phyloP scores from a whole-genome alignment of 2,329 filamentous ascomycete genomes.

The Pseudogymnoascus sp. region DNA sequence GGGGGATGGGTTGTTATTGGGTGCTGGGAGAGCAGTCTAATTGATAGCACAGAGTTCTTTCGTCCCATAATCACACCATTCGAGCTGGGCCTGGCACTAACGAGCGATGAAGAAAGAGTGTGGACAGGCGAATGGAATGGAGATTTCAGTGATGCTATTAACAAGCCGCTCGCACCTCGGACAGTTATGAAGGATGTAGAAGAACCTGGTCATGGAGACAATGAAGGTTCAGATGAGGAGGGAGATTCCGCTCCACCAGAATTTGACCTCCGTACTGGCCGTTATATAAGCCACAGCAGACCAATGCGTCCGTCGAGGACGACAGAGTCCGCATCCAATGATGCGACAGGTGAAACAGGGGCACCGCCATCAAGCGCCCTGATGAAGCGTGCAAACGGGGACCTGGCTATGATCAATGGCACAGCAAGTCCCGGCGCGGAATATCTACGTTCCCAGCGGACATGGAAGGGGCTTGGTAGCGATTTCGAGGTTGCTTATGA shows the following conservation, averaged over 20 bases:
- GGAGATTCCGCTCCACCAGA: slow-evolving; percentile 76
- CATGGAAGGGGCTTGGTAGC: slow-evolving; percentile 85
- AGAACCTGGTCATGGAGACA: slow-evolving; percentile 14
- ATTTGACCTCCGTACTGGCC: slow-evolving; percentile 84
- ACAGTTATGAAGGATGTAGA: slow-evolving; percentile 23
- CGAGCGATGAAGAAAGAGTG: slow-evolving; percentile 63
- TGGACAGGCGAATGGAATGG: slow-evolving; percentile 89
- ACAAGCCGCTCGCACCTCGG: slow-evolving; percentile 9
- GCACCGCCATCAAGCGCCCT: slow-evolving; percentile 44
- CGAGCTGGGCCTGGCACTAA: slow-evolving; percentile 72
- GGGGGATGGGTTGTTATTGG: slow-evolving; percentile 96
- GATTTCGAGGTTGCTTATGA: slow-evolving; percentile 63
- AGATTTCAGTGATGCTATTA: slow-evolving; percentile 57
- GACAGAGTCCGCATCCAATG: neutral
- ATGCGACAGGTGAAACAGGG: slow-evolving; percentile 12
- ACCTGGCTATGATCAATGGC: slow-evolving; percentile 74
- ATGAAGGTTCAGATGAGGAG: slow-evolving; percentile 42
- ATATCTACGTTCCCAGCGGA: slow-evolving; percentile 70
- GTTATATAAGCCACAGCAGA: slow-evolving; percentile 68
- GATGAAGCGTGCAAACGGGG: slow-evolving; percentile 54
- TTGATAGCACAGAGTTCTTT: slow-evolving; percentile 86
- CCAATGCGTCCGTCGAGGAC: slow-evolving; percentile 49
- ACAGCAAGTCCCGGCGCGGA: slow-evolving; percentile 87
- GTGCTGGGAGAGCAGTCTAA: slow-evolving; percentile 91
- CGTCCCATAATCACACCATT: slow-evolving; percentile 90